Percentiles rank a stretch among this genome's conserved stretches.
Conservation (phyloP, 768 basidiomycete genomes). For the Neoboletus brunneissimus region DNA sequence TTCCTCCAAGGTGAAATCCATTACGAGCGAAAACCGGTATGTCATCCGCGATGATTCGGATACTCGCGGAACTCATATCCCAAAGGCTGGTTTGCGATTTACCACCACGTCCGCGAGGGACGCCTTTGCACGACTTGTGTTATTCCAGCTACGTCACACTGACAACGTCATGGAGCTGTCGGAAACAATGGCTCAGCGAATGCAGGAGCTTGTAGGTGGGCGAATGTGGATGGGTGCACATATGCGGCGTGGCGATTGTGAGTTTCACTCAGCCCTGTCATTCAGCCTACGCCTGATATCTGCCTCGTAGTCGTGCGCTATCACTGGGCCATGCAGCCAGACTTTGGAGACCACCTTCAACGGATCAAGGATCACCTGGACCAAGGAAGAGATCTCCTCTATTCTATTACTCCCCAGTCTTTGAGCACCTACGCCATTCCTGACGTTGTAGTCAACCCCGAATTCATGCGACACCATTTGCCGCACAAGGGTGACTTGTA, state of each 20-base stretch:
- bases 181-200: slow-evolving; percentile 30
- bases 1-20: slow-evolving; percentile 42
- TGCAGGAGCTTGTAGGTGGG: slow-evolving; percentile 30
- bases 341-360: slow-evolving; percentile 36
- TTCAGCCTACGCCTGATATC: not conserved
- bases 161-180: slow-evolving; percentile 31
- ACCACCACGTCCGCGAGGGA: slow-evolving; percentile 32
- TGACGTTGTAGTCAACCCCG: slow-evolving; percentile 15
- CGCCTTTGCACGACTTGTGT: slow-evolving; percentile 32
- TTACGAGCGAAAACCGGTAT: slow-evolving; percentile 39
- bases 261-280: slow-evolving; percentile 6
- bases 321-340: slow-evolving; percentile 36
- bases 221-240: slow-evolving; percentile 43
- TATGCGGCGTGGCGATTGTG: slow-evolving; percentile 45
- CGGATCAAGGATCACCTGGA: slow-evolving; percentile 31
- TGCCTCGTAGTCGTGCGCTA: slow-evolving; percentile 27
- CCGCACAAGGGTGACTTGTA: slow-evolving; percentile 25
- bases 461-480: slow-evolving; percentile 12
- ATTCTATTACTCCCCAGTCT: slow-evolving; percentile 15
- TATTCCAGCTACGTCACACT: slow-evolving; percentile 30
- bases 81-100: slow-evolving; percentile 35
- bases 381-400: slow-evolving; percentile 19
- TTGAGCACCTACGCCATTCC: slow-evolving; percentile 24
- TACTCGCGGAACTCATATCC: slow-evolving; percentile 5
- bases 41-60: not conserved